Conservation (phyloP, 1,284 basidiomycete species). For the Moesziomyces aphidis region DNA sequence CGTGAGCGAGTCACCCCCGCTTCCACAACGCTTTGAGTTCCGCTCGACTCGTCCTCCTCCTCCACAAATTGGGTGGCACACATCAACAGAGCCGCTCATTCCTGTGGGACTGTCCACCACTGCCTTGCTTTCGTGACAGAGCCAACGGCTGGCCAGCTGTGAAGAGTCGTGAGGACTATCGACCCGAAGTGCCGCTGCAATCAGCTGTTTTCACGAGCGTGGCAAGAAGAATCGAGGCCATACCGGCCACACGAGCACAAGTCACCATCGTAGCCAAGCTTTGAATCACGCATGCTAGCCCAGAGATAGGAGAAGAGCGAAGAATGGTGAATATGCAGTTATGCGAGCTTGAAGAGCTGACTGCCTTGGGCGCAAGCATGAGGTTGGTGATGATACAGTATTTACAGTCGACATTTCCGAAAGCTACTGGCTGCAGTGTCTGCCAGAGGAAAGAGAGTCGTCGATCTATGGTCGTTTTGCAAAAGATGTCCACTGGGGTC, state of each 20-base stretch:
- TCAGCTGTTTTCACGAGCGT: too few relatives aligned
- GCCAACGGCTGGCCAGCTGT: too few relatives aligned
- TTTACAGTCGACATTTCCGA: constrained; percentile 11
- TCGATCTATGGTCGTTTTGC: constrained; percentile 3
- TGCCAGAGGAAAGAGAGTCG: background rate
- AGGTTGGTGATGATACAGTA: constrained; percentile 26
- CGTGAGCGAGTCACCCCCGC: background rate
- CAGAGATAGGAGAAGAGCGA: background rate
- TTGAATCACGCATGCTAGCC: too few relatives aligned
- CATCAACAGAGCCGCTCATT: too few relatives aligned
- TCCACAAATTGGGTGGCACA: background rate
- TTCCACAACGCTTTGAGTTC: too few relatives aligned
- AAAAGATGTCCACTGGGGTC: background rate
- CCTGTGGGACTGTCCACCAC: too few relatives aligned
- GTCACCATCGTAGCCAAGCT: too few relatives aligned
- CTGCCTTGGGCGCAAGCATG: background rate
- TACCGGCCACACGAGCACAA: too few relatives aligned
- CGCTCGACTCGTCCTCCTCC: background rate
- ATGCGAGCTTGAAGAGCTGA: background rate
- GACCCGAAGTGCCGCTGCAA: background rate
- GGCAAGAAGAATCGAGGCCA: too few relatives aligned
- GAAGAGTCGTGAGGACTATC: too few relatives aligned
- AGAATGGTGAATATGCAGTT: constrained; percentile 20
- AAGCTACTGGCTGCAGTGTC: background rate
- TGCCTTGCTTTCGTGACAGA: too few relatives aligned